A percentile compares a stretch with the other conserved stretches of the same genome.
Evolutionary conservation across 805 yeast genomes (phyloP).

Genomic region (Starmerella powellii): DNA sequence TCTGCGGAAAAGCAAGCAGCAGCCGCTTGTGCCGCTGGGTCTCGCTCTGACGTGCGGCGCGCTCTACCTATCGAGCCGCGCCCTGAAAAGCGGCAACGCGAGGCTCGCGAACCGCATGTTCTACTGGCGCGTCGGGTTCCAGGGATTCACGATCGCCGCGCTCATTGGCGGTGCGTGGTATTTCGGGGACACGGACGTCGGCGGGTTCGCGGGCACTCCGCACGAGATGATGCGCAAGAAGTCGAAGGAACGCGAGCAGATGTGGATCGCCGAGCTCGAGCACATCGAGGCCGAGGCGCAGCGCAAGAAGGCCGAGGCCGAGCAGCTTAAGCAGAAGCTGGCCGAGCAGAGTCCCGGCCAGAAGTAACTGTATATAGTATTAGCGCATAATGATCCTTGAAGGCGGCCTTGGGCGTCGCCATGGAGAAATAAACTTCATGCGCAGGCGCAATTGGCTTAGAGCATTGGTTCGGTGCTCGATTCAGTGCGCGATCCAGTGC

Average conservation of each 20-base stretch:
- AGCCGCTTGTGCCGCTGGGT: constrained; percentile 83
- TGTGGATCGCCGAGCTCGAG: constrained; percentile 79
- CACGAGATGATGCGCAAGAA: constrained; percentile 51
- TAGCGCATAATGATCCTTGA: not conserved
- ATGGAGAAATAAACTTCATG: too few relatives aligned
- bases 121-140: constrained; percentile 80
- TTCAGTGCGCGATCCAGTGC: too few relatives aligned
- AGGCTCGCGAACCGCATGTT: constrained; percentile 73
- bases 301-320: constrained; percentile 18
- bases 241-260: constrained; percentile 70
- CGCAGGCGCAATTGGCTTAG: too few relatives aligned
- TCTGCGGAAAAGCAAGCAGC: constrained; percentile 51
- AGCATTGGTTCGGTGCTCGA: too few relatives aligned
- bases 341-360: constrained; percentile 21
- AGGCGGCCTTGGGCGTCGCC: too few relatives aligned
- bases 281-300: constrained; percentile 56
- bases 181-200: constrained; percentile 43
- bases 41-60: constrained; percentile 69
- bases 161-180: constrained; percentile 59
- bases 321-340: constrained; percentile 13
- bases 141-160: constrained; percentile 72
- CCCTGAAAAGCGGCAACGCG: constrained; percentile 60
- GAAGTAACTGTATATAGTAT: not conserved
- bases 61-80: constrained; percentile 63
- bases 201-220: constrained; percentile 19